Conservation (phyloP, 2,329 filamentous ascomycete genomes). For the Mycosphaerelloides madeirae region DNA sequence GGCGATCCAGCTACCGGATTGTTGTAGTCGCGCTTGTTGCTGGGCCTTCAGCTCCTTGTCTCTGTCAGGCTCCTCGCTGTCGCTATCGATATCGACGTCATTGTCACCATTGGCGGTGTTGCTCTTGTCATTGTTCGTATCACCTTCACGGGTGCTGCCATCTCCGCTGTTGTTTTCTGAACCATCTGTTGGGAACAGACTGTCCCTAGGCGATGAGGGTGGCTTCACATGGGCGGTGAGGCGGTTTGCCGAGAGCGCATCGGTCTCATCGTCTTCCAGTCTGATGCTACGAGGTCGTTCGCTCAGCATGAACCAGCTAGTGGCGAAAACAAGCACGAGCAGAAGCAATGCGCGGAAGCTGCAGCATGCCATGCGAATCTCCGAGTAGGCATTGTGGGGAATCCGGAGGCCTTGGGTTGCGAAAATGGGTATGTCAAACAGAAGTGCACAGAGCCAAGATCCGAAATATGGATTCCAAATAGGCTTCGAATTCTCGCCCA, state of each 20-base stretch:
- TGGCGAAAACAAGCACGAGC: conserved; percentile 10
- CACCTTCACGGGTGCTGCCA: conserved; percentile 1
- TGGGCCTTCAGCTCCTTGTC: conserved; percentile 52
- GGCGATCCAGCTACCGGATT: conserved; percentile 70
- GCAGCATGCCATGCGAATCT: conserved; percentile 13
- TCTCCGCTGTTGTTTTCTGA: conserved; percentile 3
- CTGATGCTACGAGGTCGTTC: conserved; percentile 15
- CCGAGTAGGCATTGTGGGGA: conserved; percentile 11
- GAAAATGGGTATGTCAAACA: conserved; percentile 22
- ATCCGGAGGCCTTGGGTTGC: conserved; percentile 12
- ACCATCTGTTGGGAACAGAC: conserved; percentile 6
- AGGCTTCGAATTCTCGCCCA: conserved; percentile 21
- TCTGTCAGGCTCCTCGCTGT: conserved; percentile 53
- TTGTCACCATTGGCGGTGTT: conserved; percentile 14
- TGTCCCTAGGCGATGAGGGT: conserved; percentile 6
- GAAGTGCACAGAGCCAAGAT: conserved; percentile 22
- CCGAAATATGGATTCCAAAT: conserved; percentile 30
- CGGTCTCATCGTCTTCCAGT: conserved; percentile 19
- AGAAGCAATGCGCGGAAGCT: conserved; percentile 15
- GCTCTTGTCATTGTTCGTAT: too few relatives aligned
- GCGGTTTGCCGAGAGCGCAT: conserved; percentile 20
- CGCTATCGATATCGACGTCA: conserved; percentile 29
- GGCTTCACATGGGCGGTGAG: conserved; percentile 10
- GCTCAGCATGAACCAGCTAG: conserved; percentile 11
- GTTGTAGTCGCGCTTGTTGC: conserved; percentile 60